phyloP scores from a whole-genome alignment of 495 filamentous ascomycete genomes.

The Hamigera avellanea region DNA sequence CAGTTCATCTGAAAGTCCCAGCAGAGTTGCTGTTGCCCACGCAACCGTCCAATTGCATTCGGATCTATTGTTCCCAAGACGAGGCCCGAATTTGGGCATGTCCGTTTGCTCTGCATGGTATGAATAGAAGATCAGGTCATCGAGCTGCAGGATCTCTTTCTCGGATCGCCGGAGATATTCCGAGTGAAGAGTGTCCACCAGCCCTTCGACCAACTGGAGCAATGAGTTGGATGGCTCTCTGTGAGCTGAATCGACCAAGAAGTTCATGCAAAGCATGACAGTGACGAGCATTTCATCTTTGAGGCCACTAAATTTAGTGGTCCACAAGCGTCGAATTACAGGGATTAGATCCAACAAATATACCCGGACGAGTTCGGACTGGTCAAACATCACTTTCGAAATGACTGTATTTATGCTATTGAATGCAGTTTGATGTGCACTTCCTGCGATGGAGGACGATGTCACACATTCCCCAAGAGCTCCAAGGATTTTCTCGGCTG shows the following conservation, averaged over 20 bases:
- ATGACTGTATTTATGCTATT: slow-evolving; percentile 64
- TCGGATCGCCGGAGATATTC: slow-evolving; percentile 65
- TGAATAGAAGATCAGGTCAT: slow-evolving; percentile 52
- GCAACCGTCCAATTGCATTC: slow-evolving; percentile 38
- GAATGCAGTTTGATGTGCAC: slow-evolving; percentile 59
- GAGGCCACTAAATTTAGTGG: slow-evolving; percentile 44
- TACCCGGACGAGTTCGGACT: slow-evolving; percentile 46
- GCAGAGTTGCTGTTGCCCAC: slow-evolving; percentile 26
- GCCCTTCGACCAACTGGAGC: slow-evolving; percentile 31
- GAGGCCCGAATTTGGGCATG: slow-evolving; percentile 23
- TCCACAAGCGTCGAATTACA: slow-evolving; percentile 63
- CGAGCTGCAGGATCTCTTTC: slow-evolving; percentile 61
- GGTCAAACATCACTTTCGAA: slow-evolving; percentile 51
- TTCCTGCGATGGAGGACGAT: slow-evolving; percentile 45
- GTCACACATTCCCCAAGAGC: slow-evolving; percentile 51
- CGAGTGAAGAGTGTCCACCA: slow-evolving; percentile 50
- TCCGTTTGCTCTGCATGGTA: slow-evolving; percentile 8
- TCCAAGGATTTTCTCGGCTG: slow-evolving; percentile 44
- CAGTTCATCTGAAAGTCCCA: slow-evolving; percentile 19
- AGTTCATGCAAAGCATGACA: slow-evolving; percentile 46
- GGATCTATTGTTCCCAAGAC: slow-evolving; percentile 29
- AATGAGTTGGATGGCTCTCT: slow-evolving; percentile 19
- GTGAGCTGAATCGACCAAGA: slow-evolving; percentile 15
- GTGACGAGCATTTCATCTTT: slow-evolving; percentile 65
- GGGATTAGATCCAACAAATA: slow-evolving; percentile 52